Base-by-base conservation (phyloP, 225 moss, liverwort and hornwort genomes). In the Marchantia polymorpha region DNA sequence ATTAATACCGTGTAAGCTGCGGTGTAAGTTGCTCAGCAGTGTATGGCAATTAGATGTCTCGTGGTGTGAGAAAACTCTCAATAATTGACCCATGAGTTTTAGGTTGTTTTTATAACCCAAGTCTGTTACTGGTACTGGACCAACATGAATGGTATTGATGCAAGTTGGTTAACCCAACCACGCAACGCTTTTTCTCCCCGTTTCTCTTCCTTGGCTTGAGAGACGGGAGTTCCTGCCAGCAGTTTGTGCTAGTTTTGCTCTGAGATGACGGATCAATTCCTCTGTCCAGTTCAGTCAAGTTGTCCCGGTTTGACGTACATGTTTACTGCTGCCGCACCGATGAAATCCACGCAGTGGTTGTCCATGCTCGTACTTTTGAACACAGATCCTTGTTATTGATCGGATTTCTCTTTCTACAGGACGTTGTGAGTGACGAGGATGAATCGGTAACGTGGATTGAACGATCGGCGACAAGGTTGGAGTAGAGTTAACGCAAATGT, bases 391-490 rank as follows among this genome's bases (percentile, higher is more conserved):
- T 52, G 51, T 52, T 55, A 8, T 73, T 73, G 73, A 73, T 29
- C 16, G 25, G 73, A n/a, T 73, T 72, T 69, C 17, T 69, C n/a
- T 73, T 73, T 26, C 73, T 53, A 52, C 73, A 73, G 73, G 73
- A 73, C 9, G 25, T 52, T 5, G 52, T 25, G 52, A 23, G 52
- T 49, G 73, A 73, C 11, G 73, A 73, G 49, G 54, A 73, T n/a
- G 10, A 12, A 73, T 27, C 52, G 20, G 26, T 52, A 10, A 52
- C 25, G 52, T 54, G 52, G 73, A 26, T 49, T 52, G 25, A 73
- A 52, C 23, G 26, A 2, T 16, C 20, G 53, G 73, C 52, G 73
- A 7, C 73, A 73, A 73, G 73, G 52, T 23, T 54, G 73, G 73
- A 73, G 73, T 23, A 54, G 73, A 39, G 39, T 39, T 3, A 73